Base-by-base conservation (phyloP, 148 eudicot species). In the Silene latifolia region DNA sequence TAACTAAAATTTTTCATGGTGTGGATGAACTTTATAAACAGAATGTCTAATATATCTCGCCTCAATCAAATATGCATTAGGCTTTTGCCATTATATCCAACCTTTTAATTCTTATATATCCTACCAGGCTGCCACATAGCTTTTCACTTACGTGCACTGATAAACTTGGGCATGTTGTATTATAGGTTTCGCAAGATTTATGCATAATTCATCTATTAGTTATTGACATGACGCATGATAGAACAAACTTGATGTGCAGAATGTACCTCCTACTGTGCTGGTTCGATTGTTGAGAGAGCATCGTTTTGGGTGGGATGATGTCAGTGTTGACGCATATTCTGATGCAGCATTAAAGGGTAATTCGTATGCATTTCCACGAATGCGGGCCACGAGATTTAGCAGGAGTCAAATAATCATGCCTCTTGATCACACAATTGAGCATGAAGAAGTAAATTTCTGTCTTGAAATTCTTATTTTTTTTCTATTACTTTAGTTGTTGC, bases 301-400 rank as follows among this genome's bases (percentile, higher is more conserved):
- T 75, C 90, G 98, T 3, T 94, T 97, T 61, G 97, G 92, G 78
- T 94, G 98, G 98, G 98, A 97, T 27, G 98, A 94, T 78, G 88
- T 88, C 75, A 90, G 80, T 67, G 86, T 94, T 53, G 98, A 91
- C 82, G 96, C 96, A 35, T 94, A 91, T 82, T 77, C 86, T 62
- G 97, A 97, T 39, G 87, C 96, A 2, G 87, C 96, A 27, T 69
- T 90, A 76, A 90, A 91, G 80, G 71, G 88, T 21, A 82, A 78
- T 76, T 39, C 93, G 7, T 92, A 81, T 80, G 80, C 92, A 61
- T 89, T 83, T 85, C 89, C 90, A 12, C 90, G 90, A 69, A 77
- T 87, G 87, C 83, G 92, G 77, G 82, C 97, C 24, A 85, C 92
- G 4, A 81, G 93, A 69, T 94, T 94, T 81, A 88, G 93, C 48